phyloP scores from a whole-genome alignment of 352 stramenopile genomes.

The Phytopythium litorale region DNA sequence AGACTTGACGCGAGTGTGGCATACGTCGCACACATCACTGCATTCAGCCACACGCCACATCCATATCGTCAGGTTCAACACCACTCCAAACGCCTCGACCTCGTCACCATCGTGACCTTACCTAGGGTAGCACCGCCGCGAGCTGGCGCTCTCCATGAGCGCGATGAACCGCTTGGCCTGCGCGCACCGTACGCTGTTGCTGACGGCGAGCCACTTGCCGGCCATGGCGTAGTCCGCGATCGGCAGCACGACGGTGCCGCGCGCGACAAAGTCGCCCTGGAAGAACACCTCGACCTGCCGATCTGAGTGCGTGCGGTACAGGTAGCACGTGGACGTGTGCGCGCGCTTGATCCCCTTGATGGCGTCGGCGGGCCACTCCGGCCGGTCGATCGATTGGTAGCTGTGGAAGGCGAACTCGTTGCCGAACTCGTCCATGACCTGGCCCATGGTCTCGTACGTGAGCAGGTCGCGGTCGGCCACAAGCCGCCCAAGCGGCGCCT shows the following conservation, averaged over 20 bases:
- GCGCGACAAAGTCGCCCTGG: slow-evolving; percentile 25
- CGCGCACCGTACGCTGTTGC: slow-evolving; percentile 19
- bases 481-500: slow-evolving; percentile 16
- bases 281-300: slow-evolving; percentile 31
- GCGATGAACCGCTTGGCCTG: slow-evolving; percentile 21
- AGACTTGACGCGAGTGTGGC: slow-evolving; percentile 15
- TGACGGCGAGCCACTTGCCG: slow-evolving; percentile 33
- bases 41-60: neutral
- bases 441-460: slow-evolving; percentile 33
- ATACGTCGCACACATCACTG: slow-evolving; percentile 29
- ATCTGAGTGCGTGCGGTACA: slow-evolving; percentile 20
- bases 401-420: slow-evolving; percentile 35
- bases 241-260: slow-evolving; percentile 21
- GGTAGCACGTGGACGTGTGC: slow-evolving; percentile 25
- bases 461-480: slow-evolving; percentile 30
- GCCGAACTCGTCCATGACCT: slow-evolving; percentile 26
- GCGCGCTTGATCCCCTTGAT: slow-evolving; percentile 30
- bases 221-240: slow-evolving; percentile 35
- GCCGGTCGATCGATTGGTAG: slow-evolving; percentile 33
- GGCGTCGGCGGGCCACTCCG: slow-evolving; percentile 32
- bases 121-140: slow-evolving; percentile 15
- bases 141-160: slow-evolving; percentile 18
- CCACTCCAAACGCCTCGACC: neutral
- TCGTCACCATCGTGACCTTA: slow-evolving; percentile 4
- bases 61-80: neutral